These are phyloP conservation scores for Oenanthe sinensis DNA, from an alignment of 129 eudicot species.

Conservation along the genomic window DNA sequence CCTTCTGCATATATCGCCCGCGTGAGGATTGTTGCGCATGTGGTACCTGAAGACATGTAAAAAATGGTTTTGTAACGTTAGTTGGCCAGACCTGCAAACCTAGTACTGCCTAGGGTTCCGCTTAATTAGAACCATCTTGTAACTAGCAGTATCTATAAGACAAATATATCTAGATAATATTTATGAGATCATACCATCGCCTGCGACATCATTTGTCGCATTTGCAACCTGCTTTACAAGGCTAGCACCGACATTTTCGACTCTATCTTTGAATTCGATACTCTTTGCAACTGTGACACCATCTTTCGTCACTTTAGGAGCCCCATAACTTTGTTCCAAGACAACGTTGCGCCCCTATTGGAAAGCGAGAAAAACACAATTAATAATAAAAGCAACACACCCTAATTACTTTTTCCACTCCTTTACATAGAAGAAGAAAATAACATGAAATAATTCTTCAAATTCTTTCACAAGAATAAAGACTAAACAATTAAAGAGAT, in stretches of 20 bases:
- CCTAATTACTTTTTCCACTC: too few species aligned
- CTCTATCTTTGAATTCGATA: slow-evolving; percentile 68
- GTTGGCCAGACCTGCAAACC: background rate
- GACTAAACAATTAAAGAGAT: too few species aligned
- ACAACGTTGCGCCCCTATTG: slow-evolving; percentile 85
- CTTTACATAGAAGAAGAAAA: too few species aligned
- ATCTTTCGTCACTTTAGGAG: slow-evolving; percentile 91
- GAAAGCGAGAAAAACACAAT: slow-evolving; percentile 3
- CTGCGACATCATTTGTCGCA: slow-evolving; percentile 85
- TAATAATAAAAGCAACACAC: background rate
- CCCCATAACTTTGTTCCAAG: slow-evolving; percentile 76
- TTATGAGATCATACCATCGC: slow-evolving; percentile 32
- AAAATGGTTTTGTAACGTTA: slow-evolving; percentile 7
- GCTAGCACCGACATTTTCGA: slow-evolving; percentile 72
- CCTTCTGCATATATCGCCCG: slow-evolving; percentile 55
- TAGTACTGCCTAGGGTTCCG: background rate
- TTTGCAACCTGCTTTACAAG: slow-evolving; percentile 85
- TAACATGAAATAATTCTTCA: too few species aligned
- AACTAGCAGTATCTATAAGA: background rate
- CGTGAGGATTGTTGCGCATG: slow-evolving; percentile 80
- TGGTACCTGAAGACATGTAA: slow-evolving; percentile 46
- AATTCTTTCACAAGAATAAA: too few species aligned
- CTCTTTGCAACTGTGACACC: slow-evolving; percentile 93
- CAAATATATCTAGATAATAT: background rate
- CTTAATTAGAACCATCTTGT: background rate